Base-by-base conservation (phyloP, 176 grass and related monocot species). In the Avena insularis region DNA sequence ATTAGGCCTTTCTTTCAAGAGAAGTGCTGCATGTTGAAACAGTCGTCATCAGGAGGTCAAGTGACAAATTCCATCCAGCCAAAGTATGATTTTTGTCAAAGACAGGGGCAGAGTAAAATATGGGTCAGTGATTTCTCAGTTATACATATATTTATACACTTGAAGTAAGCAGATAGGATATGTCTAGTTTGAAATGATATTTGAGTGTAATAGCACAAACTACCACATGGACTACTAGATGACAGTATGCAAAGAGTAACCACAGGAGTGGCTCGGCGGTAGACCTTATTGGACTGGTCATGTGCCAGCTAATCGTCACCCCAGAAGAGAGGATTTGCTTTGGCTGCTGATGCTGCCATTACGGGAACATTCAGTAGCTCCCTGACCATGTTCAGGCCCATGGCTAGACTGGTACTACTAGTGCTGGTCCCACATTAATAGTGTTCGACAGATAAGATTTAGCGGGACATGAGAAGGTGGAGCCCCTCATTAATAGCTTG, bases 171-270 rank as follows among this genome's bases (percentile, higher is more conserved):
- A 46, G 15, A 49, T 1, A 51, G 62, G 33, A 55, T 50, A 56
- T 75, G 48, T 60, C 84, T 17, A 71, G 51, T 80, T 71, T 51
- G 31, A 86, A 71, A 65, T 72, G 33, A 80, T 48, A 86, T 17
- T 5, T 80, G 25, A 19, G 13, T 49, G 64, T 31, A 80, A 80
- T n/a, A 66, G 78, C 20, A 47, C 77, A 49, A 49, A 84, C 7
- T 75, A 57, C 38, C 49, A 78, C 46, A 29, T 48, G 8, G 1
- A 31, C 49, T 79, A 4, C 11, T 46, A 9, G 49, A 46, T 76
- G 82, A 74, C 56, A 81, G 10, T 67, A 81, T 50, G 60, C 79
- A 64, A 80, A 66, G 25, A 47, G 23, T 13, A 64, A 66, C 15
- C 50, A 48, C 5, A 61, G 6, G 65, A 51, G 16, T 81, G 46